Evolutionary conservation across 371 early-diverging fungal genomes (phyloP), one percentile per base, ranked within the genome.

Genomic region (Zychaea mexicana): DNA sequence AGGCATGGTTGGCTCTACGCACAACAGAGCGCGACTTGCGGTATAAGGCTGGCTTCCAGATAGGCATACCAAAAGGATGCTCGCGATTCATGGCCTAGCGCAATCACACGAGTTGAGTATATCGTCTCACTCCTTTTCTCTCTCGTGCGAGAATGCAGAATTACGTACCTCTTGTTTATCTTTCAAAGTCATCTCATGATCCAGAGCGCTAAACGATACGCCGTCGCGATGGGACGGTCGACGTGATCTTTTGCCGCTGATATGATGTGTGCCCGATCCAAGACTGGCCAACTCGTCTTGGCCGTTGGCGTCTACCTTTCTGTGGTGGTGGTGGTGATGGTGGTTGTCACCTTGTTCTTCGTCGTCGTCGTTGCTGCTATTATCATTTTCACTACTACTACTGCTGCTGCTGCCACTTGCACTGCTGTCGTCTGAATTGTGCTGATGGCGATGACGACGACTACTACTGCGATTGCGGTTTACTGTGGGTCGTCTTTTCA

Each of bases 41-140:
- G 82, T 97, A 98, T 27, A 98, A 83, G 4, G 97, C 96, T 10
- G 96, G 95, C 71, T 98, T 98, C 98, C 98, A 98, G n/a, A 97
- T 82, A 13, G 92, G 92, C 57, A 97, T 72, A 58, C 98, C 98
- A 69, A 98, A 98, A 13, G 96, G 96, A 79, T 96, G 96, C 10
- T 81, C 76, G 31, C 79, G 84, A 71, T 93, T 93, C 70, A 93
- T 88, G 17, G 90, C 88, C 85, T 92, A 19, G 42, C 2, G 3
- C 9, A n/a, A n/a, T 0, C 30, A 5, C 15, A 8, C 17, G 17
- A 53, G 10, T 21, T 17, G 1, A 10, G n/a, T 46, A 52, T 47
- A 47, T 3, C 13, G 6, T 24, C 21, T n/a, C 19, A 24, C 45
- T 21, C 9, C 8, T 58, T 57, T 27, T 39, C 21, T 22, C 36